These are phyloP conservation scores for Striga hermonthica DNA, from an alignment of 305 asterid species.

Conservation along the genomic window DNA sequence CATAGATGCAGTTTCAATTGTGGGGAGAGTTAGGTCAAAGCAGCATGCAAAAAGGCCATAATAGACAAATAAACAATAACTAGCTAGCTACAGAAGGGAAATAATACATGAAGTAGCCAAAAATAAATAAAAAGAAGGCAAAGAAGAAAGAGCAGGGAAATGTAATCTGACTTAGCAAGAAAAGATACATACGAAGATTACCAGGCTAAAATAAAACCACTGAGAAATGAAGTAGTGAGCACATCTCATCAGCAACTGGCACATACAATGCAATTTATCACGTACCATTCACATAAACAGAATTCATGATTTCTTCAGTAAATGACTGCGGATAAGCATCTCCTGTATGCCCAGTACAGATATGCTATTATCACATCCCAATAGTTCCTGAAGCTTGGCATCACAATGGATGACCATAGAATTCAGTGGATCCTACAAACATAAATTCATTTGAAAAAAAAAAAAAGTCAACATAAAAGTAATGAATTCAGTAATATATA, in stretches of 20 bases:
- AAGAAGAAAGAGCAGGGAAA: background rate
- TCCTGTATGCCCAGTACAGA: constrained; percentile 64
- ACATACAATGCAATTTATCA: constrained; percentile 20
- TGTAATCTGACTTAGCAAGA: background rate
- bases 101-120: constrained; percentile 8
- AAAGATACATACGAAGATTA: constrained; percentile 5
- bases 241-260: background rate
- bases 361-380: constrained; percentile 67
- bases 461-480: constrained; percentile 27
- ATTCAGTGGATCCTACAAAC: constrained; percentile 54
- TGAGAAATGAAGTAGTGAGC: background rate
- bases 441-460: constrained; percentile 8
- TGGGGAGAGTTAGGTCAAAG: constrained; percentile 14
- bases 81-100: constrained; percentile 2
- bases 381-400: constrained; percentile 64
- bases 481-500: constrained; percentile 8
- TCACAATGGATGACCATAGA: constrained; percentile 58
- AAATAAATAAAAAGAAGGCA: background rate
- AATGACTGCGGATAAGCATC: constrained; percentile 56
- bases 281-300: constrained; percentile 39
- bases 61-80: background rate
- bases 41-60: constrained; percentile 11
- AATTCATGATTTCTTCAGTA: constrained; percentile 41
- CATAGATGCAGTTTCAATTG: background rate
- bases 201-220: constrained; percentile 14